phyloP scores from a whole-genome alignment of 2,329 filamentous ascomycete genomes.

The Talaromyces marneffei region DNA sequence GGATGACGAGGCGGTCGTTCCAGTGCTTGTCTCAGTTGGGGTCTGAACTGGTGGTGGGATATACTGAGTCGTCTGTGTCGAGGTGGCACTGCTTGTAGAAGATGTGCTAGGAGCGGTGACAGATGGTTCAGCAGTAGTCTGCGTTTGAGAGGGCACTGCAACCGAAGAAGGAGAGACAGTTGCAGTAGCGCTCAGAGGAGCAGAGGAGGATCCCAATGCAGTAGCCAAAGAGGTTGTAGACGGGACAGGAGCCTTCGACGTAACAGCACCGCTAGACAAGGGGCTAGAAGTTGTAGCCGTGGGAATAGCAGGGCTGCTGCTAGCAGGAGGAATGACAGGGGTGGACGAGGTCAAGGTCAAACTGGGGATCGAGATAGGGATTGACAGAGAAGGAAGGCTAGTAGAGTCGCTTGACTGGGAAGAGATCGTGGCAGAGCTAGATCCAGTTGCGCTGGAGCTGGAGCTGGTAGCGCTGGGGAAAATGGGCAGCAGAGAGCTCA shows the following conservation, averaged over 20 bases:
- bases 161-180: neutral
- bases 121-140: conserved; percentile 3
- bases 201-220: neutral
- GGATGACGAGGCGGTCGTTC: conserved; percentile 35
- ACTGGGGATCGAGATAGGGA: conserved; percentile 10
- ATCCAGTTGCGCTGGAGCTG: conserved; percentile 6
- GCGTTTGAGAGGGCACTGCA: conserved; percentile 14
- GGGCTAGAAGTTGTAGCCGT: conserved; percentile 8
- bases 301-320: conserved; percentile 10
- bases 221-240: neutral
- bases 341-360: conserved; percentile 9
- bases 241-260: neutral
- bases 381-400: conserved; percentile 6
- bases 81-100: conserved; percentile 7
- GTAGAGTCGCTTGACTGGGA: neutral
- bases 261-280: conserved; percentile 1
- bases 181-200: neutral
- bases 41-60: conserved; percentile 20
- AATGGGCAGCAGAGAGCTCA: conserved; percentile 5
- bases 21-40: conserved; percentile 21
- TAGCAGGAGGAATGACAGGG: conserved; percentile 8
- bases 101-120: neutral
- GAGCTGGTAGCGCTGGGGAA: neutral
- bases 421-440: conserved; percentile 7
- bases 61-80: conserved; percentile 15